Evolutionary conservation across 1,139 yeast genomes (phyloP), one percentile per base, ranked within the genome.

Genomic region (Barnettozyma hawaiiensis): DNA sequence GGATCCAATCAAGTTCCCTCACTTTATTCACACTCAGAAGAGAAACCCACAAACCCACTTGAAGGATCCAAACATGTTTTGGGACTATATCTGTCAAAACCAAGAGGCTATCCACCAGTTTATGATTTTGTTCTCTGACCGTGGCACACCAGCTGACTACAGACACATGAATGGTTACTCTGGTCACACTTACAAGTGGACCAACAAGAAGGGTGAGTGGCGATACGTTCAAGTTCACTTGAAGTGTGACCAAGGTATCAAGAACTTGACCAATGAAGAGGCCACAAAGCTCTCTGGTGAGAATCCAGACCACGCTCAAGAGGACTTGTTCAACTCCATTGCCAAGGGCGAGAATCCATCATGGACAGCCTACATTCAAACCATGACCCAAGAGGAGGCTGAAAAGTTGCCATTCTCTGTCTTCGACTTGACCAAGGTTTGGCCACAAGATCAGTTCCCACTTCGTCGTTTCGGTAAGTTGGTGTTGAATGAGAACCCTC

Each of bases 41-140:
- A 59, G 85, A 63, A 78, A 83, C 67, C 95, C 95, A 38, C 78
- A 84, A 66, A 85, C 94, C 40, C 84, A 85, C 65, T 70, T 83
- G 64, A 84, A 84, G 63, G 95, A 86, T 63, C 76, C 85, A 20
- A 72, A 77, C 63, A 75, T 76, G 81, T 78, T 78, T 54, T 81
- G 86, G 85, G 85, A 81, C 61, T 81, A 77, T 61, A 69, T 78
- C 63, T 69, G 74, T 41, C 71, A 67, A 51, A 79, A 79, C 59
- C 81, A 76, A 61, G 86, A 80, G 57, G 69, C 83, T 18, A 66
- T 74, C 45, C 87, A 81, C 60, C 85, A 80, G 63, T 79, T 80
- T 40, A 70, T 73, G 67, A 66, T 73, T 50, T 64, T 79, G 62
- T 78, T 81, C 60, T 73, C 80, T 37, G 83, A 78, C 62, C 73